These are phyloP conservation scores for Fusarium beomiforme DNA, from an alignment of 2,329 filamentous ascomycete genomes.

Conservation along the genomic window DNA sequence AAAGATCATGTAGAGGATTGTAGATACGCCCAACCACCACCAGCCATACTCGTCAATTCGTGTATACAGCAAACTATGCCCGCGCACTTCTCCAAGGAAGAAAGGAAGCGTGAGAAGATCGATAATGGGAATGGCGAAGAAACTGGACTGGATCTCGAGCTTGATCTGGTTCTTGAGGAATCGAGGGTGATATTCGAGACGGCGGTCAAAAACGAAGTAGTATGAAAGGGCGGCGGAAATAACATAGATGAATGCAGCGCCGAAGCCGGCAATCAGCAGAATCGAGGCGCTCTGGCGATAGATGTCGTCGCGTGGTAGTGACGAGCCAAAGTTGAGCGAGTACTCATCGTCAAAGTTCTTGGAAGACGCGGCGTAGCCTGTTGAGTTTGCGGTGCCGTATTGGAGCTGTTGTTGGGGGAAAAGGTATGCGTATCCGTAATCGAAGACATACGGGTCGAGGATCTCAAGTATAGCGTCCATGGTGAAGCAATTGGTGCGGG, in stretches of 20 bases:
- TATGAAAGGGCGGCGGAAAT: conserved; percentile 77
- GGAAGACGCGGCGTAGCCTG: conserved; percentile 18
- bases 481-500: conserved; percentile 24
- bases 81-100: conserved; percentile 59
- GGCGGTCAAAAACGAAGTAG: conserved; percentile 68
- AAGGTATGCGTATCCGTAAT: conserved; percentile 53
- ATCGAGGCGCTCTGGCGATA: conserved; percentile 52
- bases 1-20: conserved; percentile 55
- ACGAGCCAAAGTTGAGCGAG: conserved; percentile 41
- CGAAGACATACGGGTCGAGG: conserved; percentile 53
- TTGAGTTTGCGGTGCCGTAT: conserved; percentile 18
- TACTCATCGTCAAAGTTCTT: conserved; percentile 26
- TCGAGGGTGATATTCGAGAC: conserved; percentile 57
- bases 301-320: conserved; percentile 54
- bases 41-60: conserved; percentile 52
- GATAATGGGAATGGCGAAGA: conserved; percentile 56
- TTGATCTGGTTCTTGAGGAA: conserved; percentile 59
- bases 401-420: conserved; percentile 44
- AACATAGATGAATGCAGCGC: conserved; percentile 65
- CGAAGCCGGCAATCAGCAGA: conserved; percentile 51
- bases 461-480: conserved; percentile 54
- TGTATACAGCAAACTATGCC: conserved; percentile 55
- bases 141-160: conserved; percentile 55
- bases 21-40: conserved; percentile 52
- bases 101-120: conserved; percentile 56